A percentile compares a stretch with the other conserved stretches of the same genome.
These are phyloP conservation scores for Ceratocystis ficicola DNA, from an alignment of 2,329 filamentous ascomycete species.

Conservation along the genomic window DNA sequence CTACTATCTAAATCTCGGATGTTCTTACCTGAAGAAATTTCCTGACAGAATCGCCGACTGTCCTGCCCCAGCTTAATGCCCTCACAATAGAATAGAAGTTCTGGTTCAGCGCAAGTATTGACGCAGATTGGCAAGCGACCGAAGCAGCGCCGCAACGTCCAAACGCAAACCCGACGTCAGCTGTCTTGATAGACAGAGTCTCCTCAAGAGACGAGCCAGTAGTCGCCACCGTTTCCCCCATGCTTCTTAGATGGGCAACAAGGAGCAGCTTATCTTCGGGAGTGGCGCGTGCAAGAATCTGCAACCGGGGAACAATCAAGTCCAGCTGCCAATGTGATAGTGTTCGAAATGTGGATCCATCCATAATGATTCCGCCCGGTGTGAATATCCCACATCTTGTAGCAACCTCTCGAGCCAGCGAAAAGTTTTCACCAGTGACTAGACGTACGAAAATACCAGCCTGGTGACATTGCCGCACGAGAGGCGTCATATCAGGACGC, in stretches of 20 bases:
- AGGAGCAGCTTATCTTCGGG: slow-evolving; percentile 58
- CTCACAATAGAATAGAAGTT: slow-evolving; percentile 53
- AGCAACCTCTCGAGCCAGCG: slow-evolving; percentile 36
- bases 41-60: slow-evolving; percentile 51
- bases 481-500: slow-evolving; percentile 47
- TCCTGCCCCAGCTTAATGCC: slow-evolving; percentile 49
- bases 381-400: slow-evolving; percentile 46
- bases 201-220: slow-evolving; percentile 58
- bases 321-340: slow-evolving; percentile 38
- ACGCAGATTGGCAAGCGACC: slow-evolving; percentile 49
- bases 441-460: slow-evolving; percentile 57
- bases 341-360: slow-evolving; percentile 44
- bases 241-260: slow-evolving; percentile 50
- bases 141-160: slow-evolving; percentile 51
- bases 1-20: not conserved
- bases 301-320: slow-evolving; percentile 47
- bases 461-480: slow-evolving; percentile 48
- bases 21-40: slow-evolving; percentile 46
- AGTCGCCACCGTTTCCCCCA: slow-evolving; percentile 55
- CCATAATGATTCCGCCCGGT: slow-evolving; percentile 47
- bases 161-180: slow-evolving; percentile 57
- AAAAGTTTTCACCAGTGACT: slow-evolving; percentile 41
- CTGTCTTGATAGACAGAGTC: slow-evolving; percentile 51
- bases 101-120: slow-evolving; percentile 51
- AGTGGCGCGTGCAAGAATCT: slow-evolving; percentile 56